Evolutionary conservation across 2,329 filamentous ascomycete species (phyloP).

Genomic region (Arthrobotrys entomopaga): DNA sequence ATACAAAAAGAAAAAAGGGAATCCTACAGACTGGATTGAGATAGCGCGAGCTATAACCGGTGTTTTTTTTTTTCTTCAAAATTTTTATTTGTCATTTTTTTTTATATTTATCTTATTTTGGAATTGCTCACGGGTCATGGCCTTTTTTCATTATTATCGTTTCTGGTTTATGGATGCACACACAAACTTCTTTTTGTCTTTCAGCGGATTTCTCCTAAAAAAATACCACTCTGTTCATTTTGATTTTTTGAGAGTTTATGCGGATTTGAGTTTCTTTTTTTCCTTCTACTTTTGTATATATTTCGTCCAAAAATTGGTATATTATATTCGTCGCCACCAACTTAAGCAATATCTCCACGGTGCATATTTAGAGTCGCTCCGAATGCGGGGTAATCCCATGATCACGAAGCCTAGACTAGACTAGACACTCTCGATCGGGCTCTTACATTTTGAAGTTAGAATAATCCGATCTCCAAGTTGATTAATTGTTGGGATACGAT

Average conservation of each 20-base stretch:
- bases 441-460: too few species aligned
- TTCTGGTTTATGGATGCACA: conserved; percentile 11
- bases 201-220: conserved; percentile 18
- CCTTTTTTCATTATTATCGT: not conserved
- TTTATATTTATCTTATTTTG: too few species aligned
- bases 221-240: conserved; percentile 47
- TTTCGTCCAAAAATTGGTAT: conserved; percentile 30
- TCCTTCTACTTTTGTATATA: conserved; percentile 44
- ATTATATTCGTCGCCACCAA: conserved; percentile 25
- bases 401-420: too few species aligned
- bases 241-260: conserved; percentile 7
- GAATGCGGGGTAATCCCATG: not conserved
- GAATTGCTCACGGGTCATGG: conserved; percentile 7
- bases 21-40: conserved; percentile 17
- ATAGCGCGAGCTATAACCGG: conserved; percentile 52
- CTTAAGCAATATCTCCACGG: not conserved
- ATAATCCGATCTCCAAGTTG: too few species aligned
- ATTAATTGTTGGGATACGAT: too few species aligned
- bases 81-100: too few species aligned
- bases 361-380: not conserved
- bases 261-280: conserved; percentile 4
- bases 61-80: conserved; percentile 39
- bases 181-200: conserved; percentile 11
- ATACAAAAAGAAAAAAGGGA: conserved; percentile 35
- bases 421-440: too few species aligned